Percentiles rank a stretch among this genome's conserved stretches.
These are phyloP conservation scores for Salix brachista DNA, from an alignment of 345 rosid species.

Conservation along the genomic window DNA sequence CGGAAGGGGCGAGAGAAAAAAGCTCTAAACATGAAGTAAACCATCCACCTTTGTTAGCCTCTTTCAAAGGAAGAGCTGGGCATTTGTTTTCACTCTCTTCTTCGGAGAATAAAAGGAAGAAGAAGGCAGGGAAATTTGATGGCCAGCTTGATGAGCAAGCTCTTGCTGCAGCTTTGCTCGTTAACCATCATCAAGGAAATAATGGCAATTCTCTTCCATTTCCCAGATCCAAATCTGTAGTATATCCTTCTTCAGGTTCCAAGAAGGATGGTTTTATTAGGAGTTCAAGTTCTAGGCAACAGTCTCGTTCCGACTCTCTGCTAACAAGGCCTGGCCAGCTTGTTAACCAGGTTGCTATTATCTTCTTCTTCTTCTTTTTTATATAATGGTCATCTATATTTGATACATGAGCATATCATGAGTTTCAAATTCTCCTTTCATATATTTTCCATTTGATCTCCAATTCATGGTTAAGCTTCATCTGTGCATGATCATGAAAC, in stretches of 20 bases:
- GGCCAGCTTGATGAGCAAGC: constrained; percentile 21
- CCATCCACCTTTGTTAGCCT: neutral
- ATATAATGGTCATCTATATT: no score
- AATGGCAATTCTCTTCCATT: constrained; percentile 10
- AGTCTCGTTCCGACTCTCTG: constrained; percentile 11
- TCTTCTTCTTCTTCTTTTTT: neutral
- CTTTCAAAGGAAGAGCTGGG: neutral
- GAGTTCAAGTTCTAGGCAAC: constrained; percentile 34
- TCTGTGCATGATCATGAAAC: no score
- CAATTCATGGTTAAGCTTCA: no score
- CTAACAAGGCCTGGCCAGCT: constrained; percentile 12
- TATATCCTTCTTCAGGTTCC: constrained; percentile 7
- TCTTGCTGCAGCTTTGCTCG: constrained; percentile 27
- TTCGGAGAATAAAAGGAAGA: neutral
- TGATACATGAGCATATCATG: no score
- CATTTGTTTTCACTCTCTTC: neutral
- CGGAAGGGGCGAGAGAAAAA: neutral
- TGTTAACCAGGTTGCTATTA: constrained; percentile 23
- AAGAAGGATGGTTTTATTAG: constrained; percentile 22
- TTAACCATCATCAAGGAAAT: constrained; percentile 25
- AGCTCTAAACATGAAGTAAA: neutral
- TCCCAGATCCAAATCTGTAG: constrained; percentile 21
- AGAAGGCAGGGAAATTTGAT: neutral
- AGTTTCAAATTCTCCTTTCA: no score
- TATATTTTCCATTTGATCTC: no score